Conservation (phyloP, 2,329 filamentous ascomycete genomes). For the Metarhizium album region DNA sequence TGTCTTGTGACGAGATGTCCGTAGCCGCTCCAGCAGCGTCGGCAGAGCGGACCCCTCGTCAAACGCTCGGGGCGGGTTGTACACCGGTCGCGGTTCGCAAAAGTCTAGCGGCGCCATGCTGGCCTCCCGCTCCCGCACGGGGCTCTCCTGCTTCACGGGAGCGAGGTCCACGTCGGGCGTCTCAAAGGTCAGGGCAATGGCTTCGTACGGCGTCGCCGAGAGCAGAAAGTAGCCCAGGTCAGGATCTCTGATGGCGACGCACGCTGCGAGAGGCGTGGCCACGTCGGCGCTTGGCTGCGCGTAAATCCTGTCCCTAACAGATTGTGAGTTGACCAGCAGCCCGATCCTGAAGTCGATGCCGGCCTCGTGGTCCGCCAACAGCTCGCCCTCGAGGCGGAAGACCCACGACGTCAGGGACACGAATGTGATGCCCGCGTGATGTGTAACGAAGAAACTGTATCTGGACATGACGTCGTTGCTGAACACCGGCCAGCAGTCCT, state of each 20-base stretch:
- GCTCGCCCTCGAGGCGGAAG: conserved; percentile 51
- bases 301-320: conserved; percentile 46
- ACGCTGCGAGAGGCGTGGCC: conserved; percentile 40
- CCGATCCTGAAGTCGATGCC: conserved; percentile 53
- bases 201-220: conserved; percentile 46
- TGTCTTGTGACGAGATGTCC: conserved; percentile 49
- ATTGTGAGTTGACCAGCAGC: conserved; percentile 47
- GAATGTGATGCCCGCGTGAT: conserved; percentile 48
- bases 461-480: conserved; percentile 49
- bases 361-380: conserved; percentile 42
- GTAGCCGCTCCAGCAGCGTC: conserved; percentile 41
- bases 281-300: conserved; percentile 38
- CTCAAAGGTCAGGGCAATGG: conserved; percentile 49
- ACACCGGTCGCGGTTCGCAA: conserved; percentile 55
- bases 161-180: conserved; percentile 40
- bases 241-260: conserved; percentile 44
- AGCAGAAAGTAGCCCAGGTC: conserved; percentile 55
- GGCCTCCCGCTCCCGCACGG: conserved; percentile 29
- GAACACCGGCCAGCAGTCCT: conserved; percentile 52
- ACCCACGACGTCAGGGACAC: conserved; percentile 53
- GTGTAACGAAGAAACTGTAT: conserved; percentile 53
- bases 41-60: conserved; percentile 46
- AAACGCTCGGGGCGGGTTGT: conserved; percentile 52
- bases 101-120: conserved; percentile 38
- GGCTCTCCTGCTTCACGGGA: conserved; percentile 32